Evolutionary conservation across 176 grass and related monocot genomes (phyloP).

Genomic region (Juncus inflexus): DNA sequence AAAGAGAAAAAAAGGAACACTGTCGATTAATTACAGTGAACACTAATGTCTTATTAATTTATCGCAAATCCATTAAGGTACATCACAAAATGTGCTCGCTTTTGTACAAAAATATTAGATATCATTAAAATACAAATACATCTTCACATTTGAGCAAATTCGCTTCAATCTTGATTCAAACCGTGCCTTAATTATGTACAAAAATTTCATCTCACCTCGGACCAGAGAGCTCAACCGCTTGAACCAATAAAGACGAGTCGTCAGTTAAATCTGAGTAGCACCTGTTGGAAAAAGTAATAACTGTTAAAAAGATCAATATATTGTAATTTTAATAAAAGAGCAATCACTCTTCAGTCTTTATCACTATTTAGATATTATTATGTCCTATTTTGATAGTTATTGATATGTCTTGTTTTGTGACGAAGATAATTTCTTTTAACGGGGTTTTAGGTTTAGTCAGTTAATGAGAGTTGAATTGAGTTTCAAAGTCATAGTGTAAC

Average conservation of each 20-base stretch:
- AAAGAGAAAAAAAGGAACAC: not conserved
- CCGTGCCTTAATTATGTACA: not conserved
- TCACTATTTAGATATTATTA: too few species aligned
- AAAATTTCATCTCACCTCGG: constrained; percentile 61
- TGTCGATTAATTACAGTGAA: constrained; percentile 14
- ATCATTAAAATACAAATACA: not conserved
- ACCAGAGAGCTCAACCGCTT: constrained; percentile 89
- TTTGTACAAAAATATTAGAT: constrained; percentile 22
- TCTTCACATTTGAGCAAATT: not conserved
- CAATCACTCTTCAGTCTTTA: too few species aligned
- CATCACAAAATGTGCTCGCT: constrained; percentile 9
- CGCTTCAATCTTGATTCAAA: not conserved
- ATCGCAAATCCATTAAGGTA: not conserved
- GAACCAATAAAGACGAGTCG: constrained; percentile 80
- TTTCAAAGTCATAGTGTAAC: too few species aligned
- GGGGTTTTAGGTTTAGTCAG: too few species aligned
- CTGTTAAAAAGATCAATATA: too few species aligned
- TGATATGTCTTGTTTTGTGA: too few species aligned
- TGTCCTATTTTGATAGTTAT: too few species aligned
- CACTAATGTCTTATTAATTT: constrained; percentile 17
- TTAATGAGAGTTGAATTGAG: too few species aligned
- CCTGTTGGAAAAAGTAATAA: too few species aligned
- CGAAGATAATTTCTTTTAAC: too few species aligned
- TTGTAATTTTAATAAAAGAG: too few species aligned
- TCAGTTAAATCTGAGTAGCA: constrained; percentile 81